These are phyloP conservation scores for Venturiaceae sp. DNA, from an alignment of 2,329 filamentous ascomycete genomes.

Conservation along the genomic window DNA sequence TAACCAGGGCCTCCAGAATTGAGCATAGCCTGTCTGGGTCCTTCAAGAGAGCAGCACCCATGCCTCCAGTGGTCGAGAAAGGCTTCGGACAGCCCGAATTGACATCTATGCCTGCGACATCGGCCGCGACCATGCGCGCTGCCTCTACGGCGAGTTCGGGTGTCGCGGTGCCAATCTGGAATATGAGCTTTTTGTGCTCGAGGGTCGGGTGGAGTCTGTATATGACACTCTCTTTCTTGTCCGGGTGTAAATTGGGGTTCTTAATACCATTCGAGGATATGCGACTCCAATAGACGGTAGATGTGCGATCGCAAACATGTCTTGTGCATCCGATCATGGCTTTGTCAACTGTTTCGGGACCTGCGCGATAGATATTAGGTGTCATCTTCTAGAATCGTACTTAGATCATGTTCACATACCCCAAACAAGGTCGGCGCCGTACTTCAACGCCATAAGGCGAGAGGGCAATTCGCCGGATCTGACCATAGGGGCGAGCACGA, in stretches of 20 bases:
- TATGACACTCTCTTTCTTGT: constrained; percentile 55
- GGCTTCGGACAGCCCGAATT: constrained; percentile 98
- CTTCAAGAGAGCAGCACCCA: constrained; percentile 84
- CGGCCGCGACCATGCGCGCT: constrained; percentile 70
- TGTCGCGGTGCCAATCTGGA: constrained; percentile 83
- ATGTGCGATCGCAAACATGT: constrained; percentile 63
- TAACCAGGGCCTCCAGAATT: constrained; percentile 76
- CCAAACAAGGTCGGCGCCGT: constrained; percentile 96
- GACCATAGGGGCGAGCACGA: constrained; percentile 96
- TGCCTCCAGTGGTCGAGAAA: constrained; percentile 86
- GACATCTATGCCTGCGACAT: constrained; percentile 91
- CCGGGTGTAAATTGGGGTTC: constrained; percentile 44
- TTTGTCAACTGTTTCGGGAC: constrained; percentile 88
- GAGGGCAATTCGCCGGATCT: constrained; percentile 93
- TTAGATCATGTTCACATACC: constrained; percentile 44
- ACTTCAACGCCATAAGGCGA: constrained; percentile 78
- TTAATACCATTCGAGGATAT: constrained; percentile 60
- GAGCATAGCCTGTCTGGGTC: constrained; percentile 75
- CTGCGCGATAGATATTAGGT: constrained; percentile 29
- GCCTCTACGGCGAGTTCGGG: constrained; percentile 77
- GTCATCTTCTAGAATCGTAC: background rate
- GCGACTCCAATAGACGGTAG: constrained; percentile 78
- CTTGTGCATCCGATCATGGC: constrained; percentile 82
- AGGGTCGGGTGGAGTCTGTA: constrained; percentile 72
- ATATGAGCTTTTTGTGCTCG: constrained; percentile 70